Base-by-base conservation (phyloP, 768 basidiomycete genomes). In the Chalciporus chontae region DNA sequence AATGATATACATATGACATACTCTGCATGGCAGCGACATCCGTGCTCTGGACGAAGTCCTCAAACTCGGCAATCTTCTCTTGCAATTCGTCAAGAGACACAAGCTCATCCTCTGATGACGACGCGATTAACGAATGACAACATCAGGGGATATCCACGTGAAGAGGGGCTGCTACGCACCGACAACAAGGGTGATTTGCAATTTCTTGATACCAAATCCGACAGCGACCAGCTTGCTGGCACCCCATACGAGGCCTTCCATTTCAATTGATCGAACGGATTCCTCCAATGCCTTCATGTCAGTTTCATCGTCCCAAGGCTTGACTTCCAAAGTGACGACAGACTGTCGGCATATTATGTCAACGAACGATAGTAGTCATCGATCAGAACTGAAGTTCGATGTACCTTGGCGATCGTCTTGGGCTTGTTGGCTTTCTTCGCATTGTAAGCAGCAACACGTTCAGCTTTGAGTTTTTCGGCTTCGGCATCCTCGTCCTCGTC, bases 301-400 rank as follows among this genome's bases (percentile, higher is more conserved):
- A 44, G 96, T 99, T 76, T 96, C 94, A 66, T 98, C 95, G 69
- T 98, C 95, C 95, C 94, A 96, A 36, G 95, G 94, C 74, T 99
- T 99, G 55, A 99, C 94, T 59, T 98, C 95, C 60, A 98, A 74
- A 41, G 95, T 99, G 44, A 99, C 96, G 54, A 99, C 84, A 58
- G 96, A 98, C 93, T 97, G 69, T 51, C 14, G n/a, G n/a, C 15
- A 14, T 31, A 50, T 42, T 10, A 49, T 51, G 53, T 51, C n/a
- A 55, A 57, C 21, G 40, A 39, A 40, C 49, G 49, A 52, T 40
- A 19, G n/a, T 21, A 21, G 40, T 40, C 17, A 49, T 23, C 41
- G 45, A 51, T 36, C 34, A 18, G 15, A 41, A 11, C 26, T 54
- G 18, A 11, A 14, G 18, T 40, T 14, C 8, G 39, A 65, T 74